These are phyloP conservation scores for Atalantia buxifolia DNA, from an alignment of 345 rosid genomes.

Conservation along the genomic window DNA sequence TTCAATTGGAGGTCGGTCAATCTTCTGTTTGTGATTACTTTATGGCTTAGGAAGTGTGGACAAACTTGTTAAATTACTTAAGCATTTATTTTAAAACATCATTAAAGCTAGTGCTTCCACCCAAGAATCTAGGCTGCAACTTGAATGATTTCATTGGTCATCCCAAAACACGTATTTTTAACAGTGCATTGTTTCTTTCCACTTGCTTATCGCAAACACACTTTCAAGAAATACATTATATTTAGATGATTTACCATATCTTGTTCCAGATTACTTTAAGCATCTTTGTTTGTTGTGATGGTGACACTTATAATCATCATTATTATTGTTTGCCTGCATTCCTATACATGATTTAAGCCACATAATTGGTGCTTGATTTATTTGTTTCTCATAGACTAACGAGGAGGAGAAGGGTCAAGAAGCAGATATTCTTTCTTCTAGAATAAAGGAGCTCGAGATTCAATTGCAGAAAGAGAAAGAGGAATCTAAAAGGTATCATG, in stretches of 20 bases:
- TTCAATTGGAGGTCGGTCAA: constrained; percentile 54
- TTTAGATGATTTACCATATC: not conserved
- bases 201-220: not conserved
- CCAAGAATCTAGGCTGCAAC: not conserved
- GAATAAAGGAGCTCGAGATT: constrained; percentile 65
- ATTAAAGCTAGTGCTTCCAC: not conserved
- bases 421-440: constrained; percentile 63
- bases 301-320: not conserved
- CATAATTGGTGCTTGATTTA: constrained; percentile 5
- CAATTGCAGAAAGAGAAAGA: constrained; percentile 74
- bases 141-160: not conserved
- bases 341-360: not conserved
- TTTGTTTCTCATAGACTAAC: constrained; percentile 35
- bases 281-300: not conserved
- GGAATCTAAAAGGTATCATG: constrained; percentile 61
- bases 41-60: not conserved
- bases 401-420: constrained; percentile 66
- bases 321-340: not conserved
- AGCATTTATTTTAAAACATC: not conserved
- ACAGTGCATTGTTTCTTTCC: too few species aligned
- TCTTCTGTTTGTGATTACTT: constrained; percentile 17
- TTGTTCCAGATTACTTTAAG: not conserved
- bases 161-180: not conserved
- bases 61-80: not conserved
- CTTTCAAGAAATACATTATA: not conserved